Percentiles rank a stretch among this genome's conserved stretches.
phyloP scores from a whole-genome alignment of 2,329 filamentous ascomycete species.

The Cercospora sp. region DNA sequence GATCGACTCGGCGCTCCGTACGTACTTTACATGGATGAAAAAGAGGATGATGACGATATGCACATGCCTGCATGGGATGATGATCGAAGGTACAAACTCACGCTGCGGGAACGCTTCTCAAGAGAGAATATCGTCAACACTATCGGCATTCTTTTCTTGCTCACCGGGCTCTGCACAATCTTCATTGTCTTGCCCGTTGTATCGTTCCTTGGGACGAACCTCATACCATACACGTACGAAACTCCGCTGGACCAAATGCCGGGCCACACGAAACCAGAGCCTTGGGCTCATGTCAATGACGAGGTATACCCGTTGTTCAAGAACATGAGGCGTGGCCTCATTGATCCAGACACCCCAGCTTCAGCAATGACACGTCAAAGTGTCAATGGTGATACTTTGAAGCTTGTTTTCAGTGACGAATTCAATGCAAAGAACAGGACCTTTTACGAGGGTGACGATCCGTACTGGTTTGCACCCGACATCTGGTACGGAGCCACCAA shows the following conservation, averaged over 20 bases:
- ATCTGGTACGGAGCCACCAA: slow-evolving; percentile 58
- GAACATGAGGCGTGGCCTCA: slow-evolving; percentile 52
- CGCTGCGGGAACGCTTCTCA: slow-evolving; percentile 49
- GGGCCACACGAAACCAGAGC: slow-evolving; percentile 31
- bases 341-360: slow-evolving; percentile 56
- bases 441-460: slow-evolving; percentile 60
- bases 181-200: slow-evolving; percentile 56
- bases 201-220: slow-evolving; percentile 46
- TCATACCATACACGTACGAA: slow-evolving; percentile 44
- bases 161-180: slow-evolving; percentile 51
- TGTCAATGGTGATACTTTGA: slow-evolving; percentile 49
- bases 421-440: slow-evolving; percentile 56
- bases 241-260: slow-evolving; percentile 46
- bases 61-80: slow-evolving; percentile 56
- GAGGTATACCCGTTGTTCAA: slow-evolving; percentile 49
- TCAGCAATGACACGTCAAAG: slow-evolving; percentile 49
- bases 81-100: slow-evolving; percentile 48
- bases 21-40: slow-evolving; percentile 52
- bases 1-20: slow-evolving; percentile 52
- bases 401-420: slow-evolving; percentile 59
- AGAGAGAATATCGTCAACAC: slow-evolving; percentile 47
- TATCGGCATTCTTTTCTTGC: slow-evolving; percentile 48
- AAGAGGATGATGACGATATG: slow-evolving; percentile 57
- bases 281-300: slow-evolving; percentile 53
- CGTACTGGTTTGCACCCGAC: slow-evolving; percentile 56